Conservation (phyloP, 2,329 filamentous ascomycete genomes). For the Fusarium oligoseptatum region DNA sequence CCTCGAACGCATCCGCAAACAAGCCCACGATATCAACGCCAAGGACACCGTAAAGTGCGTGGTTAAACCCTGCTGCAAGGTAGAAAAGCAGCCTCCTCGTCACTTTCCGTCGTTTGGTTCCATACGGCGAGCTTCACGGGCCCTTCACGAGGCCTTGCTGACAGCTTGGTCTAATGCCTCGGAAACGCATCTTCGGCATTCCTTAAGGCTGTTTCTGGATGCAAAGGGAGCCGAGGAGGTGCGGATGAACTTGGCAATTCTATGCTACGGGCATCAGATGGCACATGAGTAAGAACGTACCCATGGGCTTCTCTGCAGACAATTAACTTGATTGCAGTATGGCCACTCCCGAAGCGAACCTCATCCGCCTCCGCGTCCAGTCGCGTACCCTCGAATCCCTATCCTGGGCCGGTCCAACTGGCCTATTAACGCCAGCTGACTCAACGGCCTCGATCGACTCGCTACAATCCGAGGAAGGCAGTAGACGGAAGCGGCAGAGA, state of each 20-base stretch:
- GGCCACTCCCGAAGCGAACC: neutral
- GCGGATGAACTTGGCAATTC: neutral
- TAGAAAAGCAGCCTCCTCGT: neutral
- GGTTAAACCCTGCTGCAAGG: neutral
- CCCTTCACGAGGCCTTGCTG: neutral
- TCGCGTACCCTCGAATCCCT: neutral
- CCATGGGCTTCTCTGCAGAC: neutral
- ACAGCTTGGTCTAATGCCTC: neutral
- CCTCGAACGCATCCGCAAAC: slow-evolving; percentile 4
- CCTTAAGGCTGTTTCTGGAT: neutral
- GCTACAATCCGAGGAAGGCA: neutral
- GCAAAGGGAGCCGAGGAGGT: neutral
- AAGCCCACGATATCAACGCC: neutral
- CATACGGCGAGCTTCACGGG: neutral
- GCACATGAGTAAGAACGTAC: neutral
- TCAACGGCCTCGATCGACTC: neutral
- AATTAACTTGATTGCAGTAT: neutral
- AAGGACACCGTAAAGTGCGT: neutral
- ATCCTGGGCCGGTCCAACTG: neutral
- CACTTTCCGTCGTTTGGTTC: neutral
- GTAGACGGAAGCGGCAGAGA: neutral
- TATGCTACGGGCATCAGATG: neutral
- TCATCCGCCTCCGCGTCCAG: neutral
- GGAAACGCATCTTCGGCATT: neutral
- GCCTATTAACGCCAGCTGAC: neutral